Conservation (phyloP, 805 yeast genomes). For the Ogataea salicorniae region DNA sequence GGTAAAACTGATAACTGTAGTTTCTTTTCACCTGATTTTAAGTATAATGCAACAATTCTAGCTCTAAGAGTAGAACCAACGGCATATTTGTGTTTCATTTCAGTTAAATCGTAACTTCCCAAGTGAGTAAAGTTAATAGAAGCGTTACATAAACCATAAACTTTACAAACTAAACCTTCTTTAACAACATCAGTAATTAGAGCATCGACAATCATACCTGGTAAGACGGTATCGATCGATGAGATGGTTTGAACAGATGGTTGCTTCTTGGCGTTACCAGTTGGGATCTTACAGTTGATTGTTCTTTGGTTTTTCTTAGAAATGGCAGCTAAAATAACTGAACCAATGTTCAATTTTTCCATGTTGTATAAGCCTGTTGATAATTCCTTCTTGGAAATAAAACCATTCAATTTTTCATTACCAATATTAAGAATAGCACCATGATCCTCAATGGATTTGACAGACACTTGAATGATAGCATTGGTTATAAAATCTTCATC, state of each 20-base stretch:
- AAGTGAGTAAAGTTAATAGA: slow-evolving; percentile 66
- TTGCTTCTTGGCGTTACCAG: slow-evolving; percentile 42
- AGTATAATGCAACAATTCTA: slow-evolving; percentile 59
- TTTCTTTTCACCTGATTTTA: slow-evolving; percentile 47
- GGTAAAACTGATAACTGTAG: slow-evolving; percentile 61
- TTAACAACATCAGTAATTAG: slow-evolving; percentile 52
- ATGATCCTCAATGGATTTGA: slow-evolving; percentile 84
- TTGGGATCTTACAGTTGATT: slow-evolving; percentile 48
- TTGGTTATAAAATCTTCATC: slow-evolving; percentile 64
- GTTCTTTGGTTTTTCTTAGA: slow-evolving; percentile 49
- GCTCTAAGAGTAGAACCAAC: slow-evolving; percentile 64
- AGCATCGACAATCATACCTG: slow-evolving; percentile 81
- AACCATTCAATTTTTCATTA: slow-evolving; percentile 51
- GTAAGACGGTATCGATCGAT: slow-evolving; percentile 73
- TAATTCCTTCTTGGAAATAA: slow-evolving; percentile 68
- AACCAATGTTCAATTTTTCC: slow-evolving; percentile 48
- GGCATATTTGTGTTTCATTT: slow-evolving; percentile 56
- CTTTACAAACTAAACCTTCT: slow-evolving; percentile 67
- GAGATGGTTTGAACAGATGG: slow-evolving; percentile 52
- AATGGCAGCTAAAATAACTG: slow-evolving; percentile 61
- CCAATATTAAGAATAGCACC: slow-evolving; percentile 81
- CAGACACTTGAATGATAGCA: slow-evolving; percentile 66
- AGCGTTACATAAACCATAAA: slow-evolving; percentile 70
- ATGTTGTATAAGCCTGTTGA: slow-evolving; percentile 33
- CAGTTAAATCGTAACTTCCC: slow-evolving; percentile 38